Conservation (phyloP, 768 basidiomycete genomes). For the Hemileccinum rubropunctum region DNA sequence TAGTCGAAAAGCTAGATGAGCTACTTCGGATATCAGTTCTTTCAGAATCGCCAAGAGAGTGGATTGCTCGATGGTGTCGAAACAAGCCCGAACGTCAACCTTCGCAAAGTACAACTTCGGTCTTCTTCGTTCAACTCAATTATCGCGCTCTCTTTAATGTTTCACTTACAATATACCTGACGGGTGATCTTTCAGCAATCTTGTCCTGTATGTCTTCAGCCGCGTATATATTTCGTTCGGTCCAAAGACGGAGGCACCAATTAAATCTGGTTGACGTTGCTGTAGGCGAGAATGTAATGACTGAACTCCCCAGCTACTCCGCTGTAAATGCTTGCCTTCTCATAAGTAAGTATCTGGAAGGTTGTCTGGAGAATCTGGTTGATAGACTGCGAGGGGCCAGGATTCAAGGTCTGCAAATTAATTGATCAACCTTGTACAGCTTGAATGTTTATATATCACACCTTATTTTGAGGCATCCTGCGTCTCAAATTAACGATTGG, state of each 20-base stretch:
- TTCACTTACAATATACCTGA: slow-evolving; percentile 52
- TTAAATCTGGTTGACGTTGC: slow-evolving; percentile 57
- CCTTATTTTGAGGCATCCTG: slow-evolving; percentile 39
- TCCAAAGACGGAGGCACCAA: slow-evolving; percentile 83
- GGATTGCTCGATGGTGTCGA: slow-evolving; percentile 92
- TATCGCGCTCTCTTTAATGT: background rate
- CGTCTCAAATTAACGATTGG: slow-evolving; percentile 90
- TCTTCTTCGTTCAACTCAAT: slow-evolving; percentile 37
- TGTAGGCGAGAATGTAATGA: slow-evolving; percentile 29
- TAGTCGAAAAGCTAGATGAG: background rate
- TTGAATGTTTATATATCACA: slow-evolving; percentile 4
- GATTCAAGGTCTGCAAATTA: slow-evolving; percentile 30
- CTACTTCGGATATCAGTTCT: slow-evolving; percentile 69
- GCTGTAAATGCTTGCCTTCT: slow-evolving; percentile 54
- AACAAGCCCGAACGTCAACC: slow-evolving; percentile 93
- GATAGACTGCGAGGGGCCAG: slow-evolving; percentile 56
- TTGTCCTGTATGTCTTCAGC: slow-evolving; percentile 67
- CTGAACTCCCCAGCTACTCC: background rate
- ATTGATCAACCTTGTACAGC: background rate
- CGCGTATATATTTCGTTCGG: slow-evolving; percentile 77
- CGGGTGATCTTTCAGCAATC: slow-evolving; percentile 36
- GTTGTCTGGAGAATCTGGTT: slow-evolving; percentile 84
- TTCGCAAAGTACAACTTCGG: slow-evolving; percentile 95
- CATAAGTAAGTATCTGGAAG: slow-evolving; percentile 85
- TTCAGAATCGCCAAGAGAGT: slow-evolving; percentile 78